Base-by-base conservation (phyloP, 305 asterid species). In the Caryopteris hybrid region DNA sequence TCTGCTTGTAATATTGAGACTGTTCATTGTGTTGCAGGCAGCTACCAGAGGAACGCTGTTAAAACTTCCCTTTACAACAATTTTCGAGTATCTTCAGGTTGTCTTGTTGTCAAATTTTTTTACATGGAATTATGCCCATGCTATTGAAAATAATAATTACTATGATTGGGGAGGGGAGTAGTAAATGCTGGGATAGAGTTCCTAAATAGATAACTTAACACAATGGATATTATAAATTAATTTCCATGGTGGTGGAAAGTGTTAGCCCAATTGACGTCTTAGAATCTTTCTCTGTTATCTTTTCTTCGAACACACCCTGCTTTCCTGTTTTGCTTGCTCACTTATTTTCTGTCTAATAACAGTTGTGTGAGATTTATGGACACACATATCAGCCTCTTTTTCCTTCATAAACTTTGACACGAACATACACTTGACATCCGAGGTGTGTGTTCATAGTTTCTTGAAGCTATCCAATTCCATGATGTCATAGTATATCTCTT, bases 31-130 rank as follows among this genome's bases (percentile, higher is more conserved):
- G 61, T 68, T 78, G 83, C 94, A 93, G 97, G 97, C 91, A 10
- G 72, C 81, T 53, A 72, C 60, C 9, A 67, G 74, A 25, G 97
- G 96, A 77, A 59, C 54, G 75, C 83, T 93, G 71, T 66, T 93
- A 84, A 93, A 93, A 80, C 87, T 93, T 76, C 89, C 97, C 16
- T 91, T 84, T 42, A 90, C 97, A 36, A 90, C 99, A 57, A 91
- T 93, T 54, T 93, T 93, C 18, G 99, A 93, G 83, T 88, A 93
- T 80, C 89, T 87, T 54, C 97, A 93, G 99, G 99, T 84, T 75
- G 56, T 56, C 20, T 64, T 52, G 13, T 20, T 66, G 52, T 58
- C 56, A n/a, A n/a, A n/a, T 10, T 3, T 3, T 0, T 13, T 65
- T 48, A 14, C 42, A 25, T 10, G 29, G 54, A 60, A 48, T 69